These are phyloP conservation scores for Albugo laibachii DNA, from an alignment of 352 stramenopile species.

Conservation along the genomic window DNA sequence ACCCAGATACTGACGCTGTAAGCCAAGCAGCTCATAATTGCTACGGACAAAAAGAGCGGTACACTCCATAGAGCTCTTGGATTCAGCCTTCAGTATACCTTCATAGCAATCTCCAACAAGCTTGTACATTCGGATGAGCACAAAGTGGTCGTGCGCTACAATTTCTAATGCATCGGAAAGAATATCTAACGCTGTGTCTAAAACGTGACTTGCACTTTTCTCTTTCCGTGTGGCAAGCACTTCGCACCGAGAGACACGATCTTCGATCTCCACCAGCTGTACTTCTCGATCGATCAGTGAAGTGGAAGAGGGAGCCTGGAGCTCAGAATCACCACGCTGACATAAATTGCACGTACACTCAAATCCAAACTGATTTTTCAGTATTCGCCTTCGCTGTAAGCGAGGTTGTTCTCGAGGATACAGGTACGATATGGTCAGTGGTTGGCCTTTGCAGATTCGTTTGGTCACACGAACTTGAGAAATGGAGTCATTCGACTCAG, in stretches of 20 bases:
- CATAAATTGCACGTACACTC: conserved; percentile 51
- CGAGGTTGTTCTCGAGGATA: conserved; percentile 80
- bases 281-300: not conserved
- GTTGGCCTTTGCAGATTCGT: conserved; percentile 66
- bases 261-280: conserved; percentile 23
- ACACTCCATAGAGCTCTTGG: conserved; percentile 37
- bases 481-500: conserved; percentile 19
- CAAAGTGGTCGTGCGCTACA: conserved; percentile 64
- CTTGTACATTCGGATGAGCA: conserved; percentile 81
- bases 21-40: conserved; percentile 70
- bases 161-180: conserved; percentile 69
- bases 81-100: conserved; percentile 27
- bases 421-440: conserved; percentile 87
- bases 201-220: conserved; percentile 20
- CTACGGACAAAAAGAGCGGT: conserved; percentile 75
- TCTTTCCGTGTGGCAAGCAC: conserved; percentile 31
- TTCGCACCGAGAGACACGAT: conserved; percentile 30
- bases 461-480: conserved; percentile 84
- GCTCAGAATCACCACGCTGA: conserved; percentile 38
- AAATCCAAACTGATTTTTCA: conserved; percentile 87
- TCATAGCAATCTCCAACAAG: conserved; percentile 84
- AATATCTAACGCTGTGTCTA: conserved; percentile 52
- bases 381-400: conserved; percentile 43
- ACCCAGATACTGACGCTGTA: conserved; percentile 70
- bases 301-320: conserved; percentile 13